Percentiles rank a stretch among this genome's conserved stretches.
Evolutionary conservation across 2,329 filamentous ascomycete genomes (phyloP).

Genomic region (Neofusicoccum parvum): DNA sequence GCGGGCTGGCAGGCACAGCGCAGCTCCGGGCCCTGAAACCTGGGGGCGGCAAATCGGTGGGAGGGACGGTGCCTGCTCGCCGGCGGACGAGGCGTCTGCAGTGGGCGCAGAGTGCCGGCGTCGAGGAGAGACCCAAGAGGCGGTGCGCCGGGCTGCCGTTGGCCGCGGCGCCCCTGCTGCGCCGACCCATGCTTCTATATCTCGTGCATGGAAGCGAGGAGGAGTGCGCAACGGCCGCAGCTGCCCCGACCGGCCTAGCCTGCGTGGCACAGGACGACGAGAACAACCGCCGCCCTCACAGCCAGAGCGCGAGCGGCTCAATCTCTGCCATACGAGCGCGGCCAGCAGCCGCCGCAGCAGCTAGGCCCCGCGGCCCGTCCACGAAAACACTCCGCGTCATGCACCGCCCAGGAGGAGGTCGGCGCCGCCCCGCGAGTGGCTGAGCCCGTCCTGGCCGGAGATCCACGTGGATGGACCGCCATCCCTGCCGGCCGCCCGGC

Average conservation of each 20-base stretch:
- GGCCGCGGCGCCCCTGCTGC: no score
- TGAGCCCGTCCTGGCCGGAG: background rate
- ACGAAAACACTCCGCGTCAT: background rate
- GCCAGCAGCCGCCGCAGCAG: background rate
- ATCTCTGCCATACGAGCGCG: slow-evolving; percentile 3
- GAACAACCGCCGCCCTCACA: background rate
- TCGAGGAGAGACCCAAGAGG: no score
- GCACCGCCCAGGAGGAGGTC: background rate
- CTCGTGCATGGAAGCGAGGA: slow-evolving; percentile 17
- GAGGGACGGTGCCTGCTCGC: no score
- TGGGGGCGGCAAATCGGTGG: background rate
- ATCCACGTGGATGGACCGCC: background rate
- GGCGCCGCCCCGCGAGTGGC: background rate
- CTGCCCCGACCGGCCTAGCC: slow-evolving; percentile 8
- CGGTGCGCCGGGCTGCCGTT: no score
- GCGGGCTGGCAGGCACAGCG: background rate
- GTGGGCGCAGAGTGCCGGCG: background rate
- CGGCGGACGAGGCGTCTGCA: background rate
- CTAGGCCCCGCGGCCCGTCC: slow-evolving; percentile 4
- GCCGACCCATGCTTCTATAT: slow-evolving; percentile 1
- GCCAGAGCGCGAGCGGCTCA: background rate
- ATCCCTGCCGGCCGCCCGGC: background rate
- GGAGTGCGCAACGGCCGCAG: slow-evolving; percentile 7
- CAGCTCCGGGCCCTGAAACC: slow-evolving; percentile 11
- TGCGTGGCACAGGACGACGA: background rate